Evolutionary conservation across 176 grass and related monocot genomes (phyloP), one percentile per base, ranked within the genome.

Genomic region (Chrysopogon serrulatus): DNA sequence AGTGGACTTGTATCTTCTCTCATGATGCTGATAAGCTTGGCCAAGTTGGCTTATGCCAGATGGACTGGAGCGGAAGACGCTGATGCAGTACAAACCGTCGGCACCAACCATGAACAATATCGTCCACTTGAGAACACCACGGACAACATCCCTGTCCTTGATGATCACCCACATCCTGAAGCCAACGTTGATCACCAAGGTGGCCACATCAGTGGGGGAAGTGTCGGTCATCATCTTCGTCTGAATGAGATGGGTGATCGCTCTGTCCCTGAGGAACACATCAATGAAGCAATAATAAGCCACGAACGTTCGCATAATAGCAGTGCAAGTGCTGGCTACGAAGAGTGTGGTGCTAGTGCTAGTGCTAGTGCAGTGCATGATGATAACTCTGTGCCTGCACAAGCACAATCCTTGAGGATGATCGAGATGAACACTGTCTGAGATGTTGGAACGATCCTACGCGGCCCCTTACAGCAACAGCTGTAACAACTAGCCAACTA

Each of bases 1-100:
- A 93, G 86, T 2, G 91, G 86, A 16, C 40, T 44, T 10, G 59
- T 93, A 0, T 96, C 83, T 15, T 51, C 36, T 45, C 75, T 90
- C 23, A 86, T 88, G 69, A n/a, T 95, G 14, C 3, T 94, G 26
- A 82, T 94, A 28, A 85, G 74, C 51, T 28, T 79, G 2, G 32
- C 15, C 3, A 28, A 17, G 51, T 13, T 60, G 15, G 10, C 33
- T 62, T 0, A 24, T 12, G 53, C 75, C 30, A 71, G 31, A 71
- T 85, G 27, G 37, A 45, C 21, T 0, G 9, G 6, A 2, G 19
- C 11, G 0, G 21, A 40, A 59, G 24, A 61, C 5, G 0, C 4
- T 21, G 8, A 45, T 47, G 24, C 10, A 18, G 53, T 56, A 56
- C 53, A 9, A 56, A 56, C 8, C 2, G 2, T 21, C 8, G 3